Conservation (phyloP, 2,329 filamentous ascomycete species). For the Ramularia endophylla region DNA sequence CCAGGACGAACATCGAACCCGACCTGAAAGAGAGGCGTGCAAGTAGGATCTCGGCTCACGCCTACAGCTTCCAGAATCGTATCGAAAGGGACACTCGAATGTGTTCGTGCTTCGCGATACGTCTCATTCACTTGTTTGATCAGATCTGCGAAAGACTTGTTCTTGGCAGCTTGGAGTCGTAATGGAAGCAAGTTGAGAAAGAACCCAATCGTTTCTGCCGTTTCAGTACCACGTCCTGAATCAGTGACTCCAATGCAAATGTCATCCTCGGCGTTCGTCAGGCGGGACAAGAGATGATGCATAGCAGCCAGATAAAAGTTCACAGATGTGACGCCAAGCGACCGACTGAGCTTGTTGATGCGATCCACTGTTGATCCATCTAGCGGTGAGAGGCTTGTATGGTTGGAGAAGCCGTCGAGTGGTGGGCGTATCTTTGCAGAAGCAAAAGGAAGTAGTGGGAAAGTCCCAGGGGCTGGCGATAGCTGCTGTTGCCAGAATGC, state of each 20-base stretch:
- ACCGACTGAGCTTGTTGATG: conserved; percentile 8
- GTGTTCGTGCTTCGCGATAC: conserved; percentile 18
- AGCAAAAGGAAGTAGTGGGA: conserved; percentile 15
- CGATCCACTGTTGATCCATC: conserved; percentile 4
- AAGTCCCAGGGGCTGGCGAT: conserved; percentile 1
- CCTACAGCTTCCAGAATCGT: conserved; percentile 29
- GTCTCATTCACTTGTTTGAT: conserved; percentile 8
- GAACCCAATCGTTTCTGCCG: conserved; percentile 31
- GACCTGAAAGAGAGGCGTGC: conserved; percentile 34
- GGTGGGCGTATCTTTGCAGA: conserved; percentile 8
- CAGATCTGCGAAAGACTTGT: conserved; percentile 5
- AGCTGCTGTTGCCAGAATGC: conserved; percentile 9
- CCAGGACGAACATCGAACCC: conserved; percentile 27
- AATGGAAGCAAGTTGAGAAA: conserved; percentile 39
- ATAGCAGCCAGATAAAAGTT: conserved; percentile 35
- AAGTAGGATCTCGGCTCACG: conserved; percentile 18
- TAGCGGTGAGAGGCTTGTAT: conserved; percentile 3
- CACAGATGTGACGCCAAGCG: conserved; percentile 18
- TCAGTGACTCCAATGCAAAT: conserved; percentile 40
- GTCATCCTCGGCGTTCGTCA: conserved; percentile 24
- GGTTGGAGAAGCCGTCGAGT: conserved; percentile 6
- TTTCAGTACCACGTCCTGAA: conserved; percentile 29
- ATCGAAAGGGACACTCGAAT: conserved; percentile 31
- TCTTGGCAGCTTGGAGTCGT: conserved; percentile 15
- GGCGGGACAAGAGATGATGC: conserved; percentile 26